Percentiles rank a stretch among this genome's conserved stretches.
These are phyloP conservation scores for Steccherinum ochraceum DNA, from an alignment of 768 basidiomycete genomes.

Conservation along the genomic window DNA sequence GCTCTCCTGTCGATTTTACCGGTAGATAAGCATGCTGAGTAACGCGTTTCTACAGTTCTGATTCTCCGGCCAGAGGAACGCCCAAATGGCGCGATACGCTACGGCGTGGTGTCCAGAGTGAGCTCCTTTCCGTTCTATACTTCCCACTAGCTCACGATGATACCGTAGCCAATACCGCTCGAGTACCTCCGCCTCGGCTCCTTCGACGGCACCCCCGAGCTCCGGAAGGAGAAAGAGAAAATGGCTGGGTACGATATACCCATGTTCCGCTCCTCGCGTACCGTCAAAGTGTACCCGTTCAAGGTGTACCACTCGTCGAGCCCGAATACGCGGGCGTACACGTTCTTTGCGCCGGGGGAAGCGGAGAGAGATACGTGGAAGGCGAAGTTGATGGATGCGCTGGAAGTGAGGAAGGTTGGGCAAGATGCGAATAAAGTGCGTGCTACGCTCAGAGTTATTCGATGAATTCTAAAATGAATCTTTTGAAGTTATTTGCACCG, in stretches of 20 bases:
- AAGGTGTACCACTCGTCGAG: slow-evolving; percentile 66
- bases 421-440: slow-evolving; percentile 71
- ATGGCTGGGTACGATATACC: slow-evolving; percentile 50
- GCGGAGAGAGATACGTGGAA: slow-evolving; percentile 57
- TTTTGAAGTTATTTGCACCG: slow-evolving; percentile 58
- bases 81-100: slow-evolving; percentile 39
- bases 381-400: slow-evolving; percentile 50
- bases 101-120: slow-evolving; percentile 62
- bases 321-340: slow-evolving; percentile 56
- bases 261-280: slow-evolving; percentile 38
- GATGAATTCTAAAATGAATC: background rate
- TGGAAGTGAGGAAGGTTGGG: slow-evolving; percentile 55
- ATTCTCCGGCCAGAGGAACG: slow-evolving; percentile 57
- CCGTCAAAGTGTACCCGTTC: slow-evolving; percentile 64
- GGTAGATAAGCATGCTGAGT: no score
- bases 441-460: background rate
- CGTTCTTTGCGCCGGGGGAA: slow-evolving; percentile 60
- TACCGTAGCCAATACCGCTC: slow-evolving; percentile 64
- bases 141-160: slow-evolving; percentile 3
- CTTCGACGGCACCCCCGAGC: slow-evolving; percentile 55
- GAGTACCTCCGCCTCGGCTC: slow-evolving; percentile 69
- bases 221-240: slow-evolving; percentile 51
- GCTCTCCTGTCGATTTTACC: background rate
- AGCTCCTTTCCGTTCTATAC: slow-evolving; percentile 15
- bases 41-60: slow-evolving; percentile 39